Evolutionary conservation across 371 early-diverging fungal species (phyloP).

Genomic region (Catenaria anguillulae): DNA sequence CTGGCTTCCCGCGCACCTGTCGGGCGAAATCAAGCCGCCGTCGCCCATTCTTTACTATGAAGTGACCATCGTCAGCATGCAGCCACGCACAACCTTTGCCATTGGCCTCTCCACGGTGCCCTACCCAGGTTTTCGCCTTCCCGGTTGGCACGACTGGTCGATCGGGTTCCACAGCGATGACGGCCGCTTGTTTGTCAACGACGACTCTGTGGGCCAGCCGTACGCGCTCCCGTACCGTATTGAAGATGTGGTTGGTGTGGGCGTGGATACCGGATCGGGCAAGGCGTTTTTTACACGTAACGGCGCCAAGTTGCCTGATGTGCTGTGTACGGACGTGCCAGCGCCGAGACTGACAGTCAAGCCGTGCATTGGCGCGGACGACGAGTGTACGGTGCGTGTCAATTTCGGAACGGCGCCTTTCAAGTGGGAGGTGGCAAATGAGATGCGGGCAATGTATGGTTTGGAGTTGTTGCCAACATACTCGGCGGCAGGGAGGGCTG

Average conservation of each 20-base stretch:
- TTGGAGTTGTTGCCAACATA: background rate
- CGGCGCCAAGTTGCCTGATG: background rate
- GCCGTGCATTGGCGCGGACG: constrained; percentile 11
- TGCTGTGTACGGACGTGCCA: background rate
- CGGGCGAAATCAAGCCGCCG: background rate
- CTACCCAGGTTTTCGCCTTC: background rate
- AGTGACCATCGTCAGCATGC: background rate
- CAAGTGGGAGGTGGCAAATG: background rate
- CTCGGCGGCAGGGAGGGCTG: no score
- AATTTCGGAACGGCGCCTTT: background rate
- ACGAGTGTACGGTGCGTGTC: constrained; percentile 7
- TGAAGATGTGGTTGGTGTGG: background rate
- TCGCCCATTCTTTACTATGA: background rate
- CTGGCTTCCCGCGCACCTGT: background rate
- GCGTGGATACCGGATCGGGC: background rate
- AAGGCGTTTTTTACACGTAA: background rate
- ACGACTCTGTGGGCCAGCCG: background rate
- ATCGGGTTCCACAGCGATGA: background rate
- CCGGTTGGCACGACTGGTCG: constrained; percentile 1
- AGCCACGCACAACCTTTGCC: background rate
- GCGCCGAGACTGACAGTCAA: background rate
- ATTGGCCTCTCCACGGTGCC: background rate
- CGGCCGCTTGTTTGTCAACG: background rate
- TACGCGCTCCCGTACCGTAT: no score
- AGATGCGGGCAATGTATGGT: background rate